Percentiles rank a stretch among this genome's conserved stretches.
These are phyloP conservation scores for Cyberlindnera bimundalis DNA, from an alignment of 805 yeast genomes.

Conservation along the genomic window DNA sequence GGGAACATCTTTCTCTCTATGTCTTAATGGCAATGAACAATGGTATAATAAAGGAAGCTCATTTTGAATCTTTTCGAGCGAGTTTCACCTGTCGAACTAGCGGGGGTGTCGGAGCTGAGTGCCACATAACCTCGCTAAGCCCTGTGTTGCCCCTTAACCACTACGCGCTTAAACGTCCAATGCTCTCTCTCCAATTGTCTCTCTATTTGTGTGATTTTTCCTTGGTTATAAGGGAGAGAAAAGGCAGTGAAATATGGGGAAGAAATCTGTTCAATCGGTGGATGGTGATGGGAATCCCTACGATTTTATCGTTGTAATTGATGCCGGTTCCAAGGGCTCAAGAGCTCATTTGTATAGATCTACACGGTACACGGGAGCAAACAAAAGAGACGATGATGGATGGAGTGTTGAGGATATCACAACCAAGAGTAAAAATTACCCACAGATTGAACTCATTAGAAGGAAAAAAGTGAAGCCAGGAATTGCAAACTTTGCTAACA, in stretches of 20 bases:
- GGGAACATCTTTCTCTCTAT: too few species aligned
- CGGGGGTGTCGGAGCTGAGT: too few species aligned
- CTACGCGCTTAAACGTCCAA: too few species aligned
- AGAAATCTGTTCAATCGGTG: slow-evolving; percentile 20
- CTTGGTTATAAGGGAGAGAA: too few species aligned
- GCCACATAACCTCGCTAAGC: too few species aligned
- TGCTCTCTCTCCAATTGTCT: too few species aligned
- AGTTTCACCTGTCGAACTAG: too few species aligned
- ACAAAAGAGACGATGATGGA: background rate
- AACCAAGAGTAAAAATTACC: slow-evolving; percentile 5
- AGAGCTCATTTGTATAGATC: slow-evolving; percentile 52
- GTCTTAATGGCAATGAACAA: background rate
- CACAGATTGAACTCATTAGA: slow-evolving; percentile 18
- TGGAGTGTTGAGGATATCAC: slow-evolving; percentile 11
- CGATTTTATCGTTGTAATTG: slow-evolving; percentile 58
- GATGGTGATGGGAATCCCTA: slow-evolving; percentile 46
- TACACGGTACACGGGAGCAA: slow-evolving; percentile 6
- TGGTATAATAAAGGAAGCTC: too few species aligned
- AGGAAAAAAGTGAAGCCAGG: slow-evolving; percentile 46
- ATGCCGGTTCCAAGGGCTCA: slow-evolving; percentile 66
- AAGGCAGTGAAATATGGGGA: slow-evolving; percentile 9
- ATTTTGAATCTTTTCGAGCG: too few species aligned
- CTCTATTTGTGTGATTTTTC: too few species aligned
- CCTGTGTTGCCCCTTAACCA: too few species aligned
- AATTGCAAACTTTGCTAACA: slow-evolving; percentile 44